Evolutionary conservation across 2,329 filamentous ascomycete genomes (phyloP).

Genomic region (Ascosphaera apis): DNA sequence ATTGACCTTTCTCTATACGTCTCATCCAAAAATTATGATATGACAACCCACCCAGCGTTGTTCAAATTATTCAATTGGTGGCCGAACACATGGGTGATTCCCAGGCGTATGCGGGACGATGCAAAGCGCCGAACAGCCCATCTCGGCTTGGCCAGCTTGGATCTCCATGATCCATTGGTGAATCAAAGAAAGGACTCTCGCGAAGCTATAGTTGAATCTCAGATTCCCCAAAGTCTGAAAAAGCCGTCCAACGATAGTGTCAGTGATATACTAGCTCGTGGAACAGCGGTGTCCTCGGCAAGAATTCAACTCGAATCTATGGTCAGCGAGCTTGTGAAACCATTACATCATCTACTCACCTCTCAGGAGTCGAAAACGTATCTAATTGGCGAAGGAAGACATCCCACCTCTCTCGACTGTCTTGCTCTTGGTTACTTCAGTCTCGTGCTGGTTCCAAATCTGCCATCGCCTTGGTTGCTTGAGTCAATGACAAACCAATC

Average conservation of each 20-base stretch:
- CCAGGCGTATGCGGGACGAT: slow-evolving; percentile 44
- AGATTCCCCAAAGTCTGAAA: slow-evolving; percentile 27
- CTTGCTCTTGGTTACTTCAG: slow-evolving; percentile 58
- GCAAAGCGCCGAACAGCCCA: slow-evolving; percentile 49
- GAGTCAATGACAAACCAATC: slow-evolving; percentile 31
- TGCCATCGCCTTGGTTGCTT: slow-evolving; percentile 40
- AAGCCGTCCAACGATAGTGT: slow-evolving; percentile 35
- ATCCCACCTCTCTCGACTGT: slow-evolving; percentile 50
- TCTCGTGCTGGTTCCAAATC: slow-evolving; percentile 40
- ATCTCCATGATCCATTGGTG: slow-evolving; percentile 30
- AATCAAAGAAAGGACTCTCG: slow-evolving; percentile 13
- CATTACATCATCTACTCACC: slow-evolving; percentile 40
- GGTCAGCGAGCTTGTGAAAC: slow-evolving; percentile 46
- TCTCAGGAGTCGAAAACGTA: slow-evolving; percentile 23
- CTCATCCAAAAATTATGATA: slow-evolving; percentile 67
- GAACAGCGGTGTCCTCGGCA: slow-evolving; percentile 36
- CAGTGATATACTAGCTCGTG: slow-evolving; percentile 36
- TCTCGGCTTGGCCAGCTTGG: slow-evolving; percentile 44
- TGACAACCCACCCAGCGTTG: slow-evolving; percentile 56
- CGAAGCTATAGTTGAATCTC: slow-evolving; percentile 16
- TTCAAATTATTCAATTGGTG: slow-evolving; percentile 50
- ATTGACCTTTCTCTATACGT: slow-evolving; percentile 76
- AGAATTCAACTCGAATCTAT: slow-evolving; percentile 56
- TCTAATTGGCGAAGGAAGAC: slow-evolving; percentile 25
- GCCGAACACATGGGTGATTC: slow-evolving; percentile 71